A percentile compares a stretch with the other conserved stretches of the same genome.
phyloP scores from a whole-genome alignment of 768 basidiomycete species.

The Suillus paluster region DNA sequence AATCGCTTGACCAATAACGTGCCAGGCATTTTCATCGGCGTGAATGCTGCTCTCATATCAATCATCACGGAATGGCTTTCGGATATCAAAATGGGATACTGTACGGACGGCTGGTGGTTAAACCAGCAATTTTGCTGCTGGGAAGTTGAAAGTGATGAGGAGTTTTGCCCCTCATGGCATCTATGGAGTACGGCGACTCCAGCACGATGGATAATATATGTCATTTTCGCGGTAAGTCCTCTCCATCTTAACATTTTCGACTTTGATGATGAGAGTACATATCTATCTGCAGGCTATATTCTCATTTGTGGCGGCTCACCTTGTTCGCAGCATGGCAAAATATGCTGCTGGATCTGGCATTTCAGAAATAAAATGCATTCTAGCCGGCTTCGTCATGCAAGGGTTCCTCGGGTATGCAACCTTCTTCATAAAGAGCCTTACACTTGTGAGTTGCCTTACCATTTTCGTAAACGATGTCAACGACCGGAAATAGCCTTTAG shows the following conservation, averaged over 20 bases:
- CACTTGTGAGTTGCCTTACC: conserved; percentile 63
- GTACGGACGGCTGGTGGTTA: conserved; percentile 97
- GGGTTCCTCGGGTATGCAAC: conserved; percentile 91
- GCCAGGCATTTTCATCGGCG: conserved; percentile 85
- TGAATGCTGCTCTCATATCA: conserved; percentile 94
- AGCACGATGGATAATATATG: conserved; percentile 84
- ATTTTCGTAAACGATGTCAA: conserved; percentile 4
- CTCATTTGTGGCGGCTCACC: conserved; percentile 84
- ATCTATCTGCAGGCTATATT: conserved; percentile 63
- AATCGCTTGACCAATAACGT: not conserved
- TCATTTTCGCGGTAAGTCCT: conserved; percentile 81
- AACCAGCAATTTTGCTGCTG: conserved; percentile 99
- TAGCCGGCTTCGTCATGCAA: conserved; percentile 97
- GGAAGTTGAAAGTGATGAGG: conserved; percentile 87
- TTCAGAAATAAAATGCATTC: conserved; percentile 97
- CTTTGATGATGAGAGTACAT: conserved; percentile 10
- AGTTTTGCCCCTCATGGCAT: conserved; percentile 90
- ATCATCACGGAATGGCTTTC: conserved; percentile 97
- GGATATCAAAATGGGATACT: conserved; percentile 97
- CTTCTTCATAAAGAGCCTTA: conserved; percentile 91
- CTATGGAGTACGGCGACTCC: conserved; percentile 78
- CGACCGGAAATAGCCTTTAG: conserved; percentile 71
- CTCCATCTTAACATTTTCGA: not conserved
- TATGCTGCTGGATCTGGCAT: conserved; percentile 99
- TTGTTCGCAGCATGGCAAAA: conserved; percentile 87